A percentile compares a stretch with the other conserved stretches of the same genome.
Conservation (phyloP, 2,329 filamentous ascomycete species). For the Colletotrichum sp. region DNA sequence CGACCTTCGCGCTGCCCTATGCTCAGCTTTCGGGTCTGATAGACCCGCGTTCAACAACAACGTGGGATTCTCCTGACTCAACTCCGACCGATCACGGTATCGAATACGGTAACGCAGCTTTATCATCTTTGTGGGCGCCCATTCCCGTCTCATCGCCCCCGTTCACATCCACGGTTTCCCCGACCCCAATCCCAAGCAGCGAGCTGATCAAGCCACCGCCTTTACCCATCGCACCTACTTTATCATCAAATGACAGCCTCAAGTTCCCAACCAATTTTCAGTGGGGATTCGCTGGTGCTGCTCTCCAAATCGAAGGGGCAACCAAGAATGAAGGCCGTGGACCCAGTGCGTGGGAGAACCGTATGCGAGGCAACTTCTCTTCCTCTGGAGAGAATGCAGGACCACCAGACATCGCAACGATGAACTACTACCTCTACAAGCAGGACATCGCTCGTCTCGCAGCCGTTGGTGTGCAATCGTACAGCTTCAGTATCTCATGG, state of each 20-base stretch:
- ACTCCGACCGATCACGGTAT: neutral
- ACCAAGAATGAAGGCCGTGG: neutral
- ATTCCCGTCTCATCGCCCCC: conserved; percentile 33
- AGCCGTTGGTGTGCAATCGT: conserved; percentile 54
- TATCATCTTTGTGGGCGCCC: conserved; percentile 38
- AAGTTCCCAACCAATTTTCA: conserved; percentile 45
- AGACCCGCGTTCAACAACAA: neutral
- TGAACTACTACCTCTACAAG: conserved; percentile 60
- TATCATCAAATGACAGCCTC: neutral
- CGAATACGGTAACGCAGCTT: conserved; percentile 33
- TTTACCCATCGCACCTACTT: neutral
- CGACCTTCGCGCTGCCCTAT: neutral
- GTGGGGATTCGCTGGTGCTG: conserved; percentile 3
- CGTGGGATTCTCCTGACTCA: neutral
- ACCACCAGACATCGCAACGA: conserved; percentile 34
- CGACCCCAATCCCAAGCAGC: conserved; percentile 58
- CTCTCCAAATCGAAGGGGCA: conserved; percentile 1
- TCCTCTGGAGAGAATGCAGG: neutral
- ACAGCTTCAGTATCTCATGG: conserved; percentile 59
- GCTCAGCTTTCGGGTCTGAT: neutral
- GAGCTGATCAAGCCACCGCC: conserved; percentile 41
- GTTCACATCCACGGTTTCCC: conserved; percentile 52
- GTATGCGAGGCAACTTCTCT: conserved; percentile 29
- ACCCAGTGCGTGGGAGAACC: neutral
- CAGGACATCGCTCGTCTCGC: conserved; percentile 60